Base-by-base conservation (phyloP, 768 basidiomycete genomes). In the Lyophyllum shimeji region DNA sequence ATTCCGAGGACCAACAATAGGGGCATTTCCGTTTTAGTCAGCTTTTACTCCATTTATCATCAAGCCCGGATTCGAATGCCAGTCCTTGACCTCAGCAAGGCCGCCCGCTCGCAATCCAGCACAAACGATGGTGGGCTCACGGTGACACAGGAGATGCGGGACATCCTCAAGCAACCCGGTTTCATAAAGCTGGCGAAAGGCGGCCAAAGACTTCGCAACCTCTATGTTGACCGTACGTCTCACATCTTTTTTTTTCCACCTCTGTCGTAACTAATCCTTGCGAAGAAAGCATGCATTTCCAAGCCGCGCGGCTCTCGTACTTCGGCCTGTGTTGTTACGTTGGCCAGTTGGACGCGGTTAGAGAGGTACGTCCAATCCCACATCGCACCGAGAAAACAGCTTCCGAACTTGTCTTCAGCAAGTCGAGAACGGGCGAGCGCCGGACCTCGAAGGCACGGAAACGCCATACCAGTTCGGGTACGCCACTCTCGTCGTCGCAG, bases 391-490 rank as follows among this genome's bases (percentile, higher is more conserved):
- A 37, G n/a, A 17, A 21, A 12, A 31, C n/a, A n/a, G n/a, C 37
- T 21, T 39, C 3, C 15, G 39, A 21, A 4, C 18, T 21, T 29
- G n/a, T 21, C n/a, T 27, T 39, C 27, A 73, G 72, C 53, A 56
- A 13, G 60, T 76, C 2, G 66, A 68, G 46, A n/a, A 43, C 48
- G 1, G 72, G 73, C 0, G 56, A 0, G 74, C 74, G 0, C 78
- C 79, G 1, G 70, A 74, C 47, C 62, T 81, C 0, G 54, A 46
- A 20, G 68, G 67, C 37, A 71, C 74, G 0, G 76, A 82, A 63
- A 80, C 81, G 0, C 64, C 74, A 1, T 79, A 72, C 59, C 62
- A 72, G 45, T 69, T 74, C 7, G 74, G 81, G 1, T 82, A 79
- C 52, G 70, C 76, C 4, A 58, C 76, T 0, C 55, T 80, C 5